Evolutionary conservation across 2,329 filamentous ascomycete species (phyloP).

Genomic region (Fusarium humuli): DNA sequence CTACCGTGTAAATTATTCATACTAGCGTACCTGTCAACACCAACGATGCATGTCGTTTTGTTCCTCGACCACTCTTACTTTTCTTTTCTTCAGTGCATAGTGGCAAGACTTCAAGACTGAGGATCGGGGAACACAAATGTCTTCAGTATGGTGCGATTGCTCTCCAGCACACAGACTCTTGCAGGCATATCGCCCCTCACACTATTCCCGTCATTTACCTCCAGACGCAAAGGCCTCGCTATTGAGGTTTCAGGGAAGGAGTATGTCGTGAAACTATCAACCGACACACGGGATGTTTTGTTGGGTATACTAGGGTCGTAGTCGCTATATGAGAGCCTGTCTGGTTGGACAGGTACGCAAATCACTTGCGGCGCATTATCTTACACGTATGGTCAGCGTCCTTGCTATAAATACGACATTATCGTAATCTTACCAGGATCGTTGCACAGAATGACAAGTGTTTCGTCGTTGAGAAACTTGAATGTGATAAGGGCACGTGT

Average conservation of each 20-base stretch:
- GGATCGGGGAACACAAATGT: constrained; percentile 56
- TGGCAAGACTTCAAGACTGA: neutral
- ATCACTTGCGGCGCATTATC: constrained; percentile 48
- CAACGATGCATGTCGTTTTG: neutral
- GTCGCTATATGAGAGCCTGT: constrained; percentile 52
- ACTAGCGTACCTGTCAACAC: constrained; percentile 38
- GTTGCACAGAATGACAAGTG: constrained; percentile 69
- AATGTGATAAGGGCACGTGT: constrained; percentile 67
- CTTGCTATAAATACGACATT: neutral
- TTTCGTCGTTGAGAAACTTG: constrained; percentile 74
- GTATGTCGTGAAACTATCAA: constrained; percentile 38
- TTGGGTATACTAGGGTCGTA: constrained; percentile 47
- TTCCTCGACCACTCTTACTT: neutral
- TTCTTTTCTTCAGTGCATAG: neutral
- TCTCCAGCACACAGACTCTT: constrained; percentile 63
- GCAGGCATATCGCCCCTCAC: constrained; percentile 61
- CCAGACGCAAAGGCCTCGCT: constrained; percentile 61
- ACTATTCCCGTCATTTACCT: constrained; percentile 59
- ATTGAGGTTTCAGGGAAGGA: constrained; percentile 46
- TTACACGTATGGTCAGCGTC: constrained; percentile 17
- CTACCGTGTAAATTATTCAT: constrained; percentile 37
- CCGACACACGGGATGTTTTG: constrained; percentile 13
- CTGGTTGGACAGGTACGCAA: constrained; percentile 53
- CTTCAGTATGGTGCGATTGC: constrained; percentile 60
- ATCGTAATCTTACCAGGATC: constrained; percentile 48